phyloP scores from a whole-genome alignment of 306 rosid genomes.

The Bauhinia variegata region DNA sequence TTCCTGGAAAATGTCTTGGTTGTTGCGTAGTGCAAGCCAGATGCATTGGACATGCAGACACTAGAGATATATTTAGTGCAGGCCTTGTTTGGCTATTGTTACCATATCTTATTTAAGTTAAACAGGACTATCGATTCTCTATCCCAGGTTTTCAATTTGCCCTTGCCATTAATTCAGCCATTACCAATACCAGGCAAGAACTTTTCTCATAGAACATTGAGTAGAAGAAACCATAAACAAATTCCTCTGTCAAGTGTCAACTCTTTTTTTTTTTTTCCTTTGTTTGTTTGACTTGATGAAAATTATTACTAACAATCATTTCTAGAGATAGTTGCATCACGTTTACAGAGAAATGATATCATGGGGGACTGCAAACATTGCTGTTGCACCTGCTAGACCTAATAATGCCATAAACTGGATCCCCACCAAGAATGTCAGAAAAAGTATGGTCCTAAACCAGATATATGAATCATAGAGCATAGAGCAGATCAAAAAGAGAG shows the following conservation, averaged over 20 bases:
- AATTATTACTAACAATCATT: conserved; percentile 44
- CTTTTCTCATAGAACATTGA: too few species aligned
- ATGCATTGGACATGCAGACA: too few species aligned
- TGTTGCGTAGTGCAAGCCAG: too few species aligned
- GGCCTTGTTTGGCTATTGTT: too few species aligned
- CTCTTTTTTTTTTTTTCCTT: conserved; percentile 21
- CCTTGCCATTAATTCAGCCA: too few species aligned
- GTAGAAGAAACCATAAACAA: conserved; percentile 1
- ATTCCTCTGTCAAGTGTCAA: background rate
- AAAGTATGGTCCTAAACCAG: conserved; percentile 34
- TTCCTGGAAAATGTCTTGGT: too few species aligned
- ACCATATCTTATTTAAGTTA: too few species aligned
- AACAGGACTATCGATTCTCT: too few species aligned
- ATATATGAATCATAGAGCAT: conserved; percentile 26
- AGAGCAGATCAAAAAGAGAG: conserved; percentile 15
- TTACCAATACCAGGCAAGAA: background rate
- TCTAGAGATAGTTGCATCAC: conserved; percentile 33
- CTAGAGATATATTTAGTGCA: too few species aligned
- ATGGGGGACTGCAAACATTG: conserved; percentile 6
- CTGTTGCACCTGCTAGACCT: conserved; percentile 19
- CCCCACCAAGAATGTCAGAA: conserved; percentile 10
- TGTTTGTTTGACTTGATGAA: conserved; percentile 29
- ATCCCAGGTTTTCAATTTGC: too few species aligned
- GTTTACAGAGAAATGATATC: conserved; percentile 29
- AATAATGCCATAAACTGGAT: conserved; percentile 26